Conservation (phyloP, 2,329 filamentous ascomycete genomes). For the Epichloe sp. region DNA sequence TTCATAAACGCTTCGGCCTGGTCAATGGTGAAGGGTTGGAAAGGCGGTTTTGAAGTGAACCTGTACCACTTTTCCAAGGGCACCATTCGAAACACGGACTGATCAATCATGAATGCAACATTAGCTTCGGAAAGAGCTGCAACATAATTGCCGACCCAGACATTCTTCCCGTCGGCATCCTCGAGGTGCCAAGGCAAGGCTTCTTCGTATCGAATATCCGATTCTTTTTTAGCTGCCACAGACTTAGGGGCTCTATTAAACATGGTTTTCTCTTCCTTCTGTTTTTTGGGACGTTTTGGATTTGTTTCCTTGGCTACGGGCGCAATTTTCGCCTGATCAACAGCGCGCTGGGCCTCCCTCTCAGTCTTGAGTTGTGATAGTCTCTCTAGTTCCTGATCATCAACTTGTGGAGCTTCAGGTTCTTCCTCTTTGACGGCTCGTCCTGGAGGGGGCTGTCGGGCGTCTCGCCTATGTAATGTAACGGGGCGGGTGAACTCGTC, state of each 20-base stretch:
- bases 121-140: slow-evolving; percentile 76
- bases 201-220: slow-evolving; percentile 76
- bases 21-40: slow-evolving; percentile 66
- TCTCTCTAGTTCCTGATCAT: slow-evolving; percentile 47
- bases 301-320: slow-evolving; percentile 53
- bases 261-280: slow-evolving; percentile 74
- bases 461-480: slow-evolving; percentile 78
- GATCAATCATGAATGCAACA: slow-evolving; percentile 62
- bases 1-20: slow-evolving; percentile 76
- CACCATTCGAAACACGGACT: slow-evolving; percentile 65
- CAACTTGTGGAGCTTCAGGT: slow-evolving; percentile 28
- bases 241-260: slow-evolving; percentile 68
- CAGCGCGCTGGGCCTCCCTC: slow-evolving; percentile 71
- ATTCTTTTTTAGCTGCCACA: slow-evolving; percentile 63
- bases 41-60: slow-evolving; percentile 68
- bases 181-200: slow-evolving; percentile 93
- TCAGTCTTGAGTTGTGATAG: slow-evolving; percentile 62
- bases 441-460: slow-evolving; percentile 53
- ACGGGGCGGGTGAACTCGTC: slow-evolving; percentile 79
- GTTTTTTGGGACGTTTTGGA: slow-evolving; percentile 43
- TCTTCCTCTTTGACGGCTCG: slow-evolving; percentile 49
- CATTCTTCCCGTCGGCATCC: slow-evolving; percentile 89
- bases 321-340: slow-evolving; percentile 86
- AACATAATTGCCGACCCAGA: slow-evolving; percentile 87
- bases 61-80: slow-evolving; percentile 95